phyloP scores from a whole-genome alignment of 2,329 filamentous ascomycete species.

The Colletotrichum zoysiae region DNA sequence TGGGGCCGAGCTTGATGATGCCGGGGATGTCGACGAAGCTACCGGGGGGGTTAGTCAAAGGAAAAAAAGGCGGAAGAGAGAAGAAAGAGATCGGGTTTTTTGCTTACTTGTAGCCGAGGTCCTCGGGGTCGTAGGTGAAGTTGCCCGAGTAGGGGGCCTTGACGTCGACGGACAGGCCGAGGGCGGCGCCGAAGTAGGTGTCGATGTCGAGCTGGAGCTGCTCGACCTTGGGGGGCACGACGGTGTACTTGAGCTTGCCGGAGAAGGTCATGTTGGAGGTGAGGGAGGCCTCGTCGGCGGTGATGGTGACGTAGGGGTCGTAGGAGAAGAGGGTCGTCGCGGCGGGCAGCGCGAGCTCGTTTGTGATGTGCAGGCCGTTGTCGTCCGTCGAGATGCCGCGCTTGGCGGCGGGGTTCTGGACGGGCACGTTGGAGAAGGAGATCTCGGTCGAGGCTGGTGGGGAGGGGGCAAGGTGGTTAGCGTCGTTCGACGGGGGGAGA shows the following conservation, averaged over 20 bases:
- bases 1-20: slow-evolving; percentile 36
- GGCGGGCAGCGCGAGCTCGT: slow-evolving; percentile 42
- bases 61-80: too few relatives aligned
- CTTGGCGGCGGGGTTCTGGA: slow-evolving; percentile 32
- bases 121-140: slow-evolving; percentile 40
- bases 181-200: slow-evolving; percentile 42
- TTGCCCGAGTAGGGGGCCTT: slow-evolving; percentile 41
- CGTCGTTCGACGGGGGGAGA: neutral
- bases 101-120: slow-evolving; percentile 38
- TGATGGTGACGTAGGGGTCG: slow-evolving; percentile 42
- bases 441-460: slow-evolving; percentile 41
- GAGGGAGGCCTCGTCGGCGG: slow-evolving; percentile 44
- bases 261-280: slow-evolving; percentile 44
- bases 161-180: slow-evolving; percentile 42
- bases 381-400: slow-evolving; percentile 43
- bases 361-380: slow-evolving; percentile 43
- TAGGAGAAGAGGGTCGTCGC: slow-evolving; percentile 42
- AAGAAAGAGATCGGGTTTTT: neutral
- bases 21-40: slow-evolving; percentile 42
- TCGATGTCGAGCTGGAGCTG: slow-evolving; percentile 45
- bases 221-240: slow-evolving; percentile 42
- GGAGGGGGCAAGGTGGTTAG: neutral
- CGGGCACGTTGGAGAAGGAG: slow-evolving; percentile 43
- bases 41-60: neutral
- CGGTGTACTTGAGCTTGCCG: slow-evolving; percentile 44